phyloP scores from a whole-genome alignment of 2,329 filamentous ascomycete species.

The Neofusicoccum parvum region DNA sequence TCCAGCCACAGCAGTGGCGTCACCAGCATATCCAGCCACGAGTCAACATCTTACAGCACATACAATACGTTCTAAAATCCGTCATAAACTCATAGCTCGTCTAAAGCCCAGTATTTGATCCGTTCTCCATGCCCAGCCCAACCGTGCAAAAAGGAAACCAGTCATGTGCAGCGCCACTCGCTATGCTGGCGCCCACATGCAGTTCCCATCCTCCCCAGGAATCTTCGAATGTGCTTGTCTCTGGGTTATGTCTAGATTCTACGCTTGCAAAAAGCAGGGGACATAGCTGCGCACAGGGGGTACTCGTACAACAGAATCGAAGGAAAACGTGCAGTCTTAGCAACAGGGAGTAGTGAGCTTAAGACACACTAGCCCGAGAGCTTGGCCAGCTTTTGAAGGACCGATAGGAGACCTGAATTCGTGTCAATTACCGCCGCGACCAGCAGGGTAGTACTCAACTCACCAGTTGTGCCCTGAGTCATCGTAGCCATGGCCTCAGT shows the following conservation, averaged over 20 bases:
- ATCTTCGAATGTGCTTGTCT: neutral
- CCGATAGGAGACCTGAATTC: constrained; percentile 52
- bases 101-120: neutral
- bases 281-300: constrained; percentile 9
- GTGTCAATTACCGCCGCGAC: constrained; percentile 19
- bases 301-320: constrained; percentile 1
- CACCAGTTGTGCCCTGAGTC: constrained; percentile 89
- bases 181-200: neutral
- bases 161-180: neutral
- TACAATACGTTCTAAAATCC: too few species aligned
- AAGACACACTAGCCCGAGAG: neutral
- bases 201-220: neutral
- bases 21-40: too few species aligned
- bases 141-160: neutral
- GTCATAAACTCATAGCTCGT: neutral
- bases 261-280: neutral
- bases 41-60: too few species aligned
- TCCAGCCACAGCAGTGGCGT: too few species aligned
- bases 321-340: constrained; percentile 3
- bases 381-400: constrained; percentile 54
- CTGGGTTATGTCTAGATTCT: constrained; percentile 6
- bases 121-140: neutral
- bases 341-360: neutral
- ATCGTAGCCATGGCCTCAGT: constrained; percentile 84
- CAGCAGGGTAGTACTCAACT: constrained; percentile 37